A percentile compares a stretch with the other conserved stretches of the same genome.
These are phyloP conservation scores for Leishmania major DNA, from an alignment of 208 protist species.

Conservation along the genomic window DNA sequence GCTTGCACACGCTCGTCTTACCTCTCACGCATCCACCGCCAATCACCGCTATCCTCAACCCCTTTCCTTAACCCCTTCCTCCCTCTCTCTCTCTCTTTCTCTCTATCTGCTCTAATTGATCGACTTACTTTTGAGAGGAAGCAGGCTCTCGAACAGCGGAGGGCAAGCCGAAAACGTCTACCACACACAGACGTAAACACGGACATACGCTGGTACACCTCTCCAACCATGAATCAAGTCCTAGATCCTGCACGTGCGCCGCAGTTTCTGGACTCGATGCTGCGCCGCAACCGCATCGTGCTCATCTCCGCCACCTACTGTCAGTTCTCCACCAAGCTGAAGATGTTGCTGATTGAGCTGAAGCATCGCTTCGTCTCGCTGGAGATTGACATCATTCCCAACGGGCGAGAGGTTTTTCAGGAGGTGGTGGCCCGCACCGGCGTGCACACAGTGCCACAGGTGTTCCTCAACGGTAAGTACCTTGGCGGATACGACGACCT, in stretches of 20 bases:
- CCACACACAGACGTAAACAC: neutral
- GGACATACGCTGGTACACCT: neutral
- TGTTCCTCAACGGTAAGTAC: constrained; percentile 83
- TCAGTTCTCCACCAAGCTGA: constrained; percentile 81
- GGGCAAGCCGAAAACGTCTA: neutral
- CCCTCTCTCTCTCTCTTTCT: no score
- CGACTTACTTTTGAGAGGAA: neutral
- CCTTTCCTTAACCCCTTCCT: neutral
- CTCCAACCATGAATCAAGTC: constrained; percentile 36
- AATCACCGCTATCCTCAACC: neutral
- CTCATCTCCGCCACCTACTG: constrained; percentile 91
- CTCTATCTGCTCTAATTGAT: neutral
- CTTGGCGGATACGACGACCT: constrained; percentile 89
- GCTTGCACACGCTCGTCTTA: neutral
- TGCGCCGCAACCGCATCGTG: constrained; percentile 77
- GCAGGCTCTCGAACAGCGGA: neutral
- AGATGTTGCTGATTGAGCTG: constrained; percentile 82
- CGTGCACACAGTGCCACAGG: constrained; percentile 84
- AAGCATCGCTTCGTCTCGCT: constrained; percentile 86
- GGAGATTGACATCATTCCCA: constrained; percentile 89
- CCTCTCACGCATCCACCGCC: neutral
- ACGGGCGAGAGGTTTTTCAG: constrained; percentile 81
- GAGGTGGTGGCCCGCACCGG: constrained; percentile 72
- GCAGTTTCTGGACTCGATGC: constrained; percentile 85
- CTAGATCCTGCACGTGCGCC: constrained; percentile 65